Evolutionary conservation across 768 basidiomycete species (phyloP), one percentile per base, ranked within the genome.

Genomic region (Psilocybe cyanescens): DNA sequence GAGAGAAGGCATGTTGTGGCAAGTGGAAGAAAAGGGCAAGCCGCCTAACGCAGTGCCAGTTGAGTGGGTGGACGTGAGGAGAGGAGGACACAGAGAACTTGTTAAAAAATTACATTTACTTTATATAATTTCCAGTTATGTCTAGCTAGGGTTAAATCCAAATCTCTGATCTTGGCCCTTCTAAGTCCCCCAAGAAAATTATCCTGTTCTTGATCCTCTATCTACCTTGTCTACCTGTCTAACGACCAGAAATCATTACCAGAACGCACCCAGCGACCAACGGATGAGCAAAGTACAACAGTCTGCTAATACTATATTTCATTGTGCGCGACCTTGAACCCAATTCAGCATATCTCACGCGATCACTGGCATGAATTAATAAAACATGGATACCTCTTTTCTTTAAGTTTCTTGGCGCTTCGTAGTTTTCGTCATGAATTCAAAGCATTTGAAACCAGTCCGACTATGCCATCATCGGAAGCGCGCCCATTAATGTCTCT

Each of bases 1-100:
- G 68, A 93, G 88, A 76, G 90, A 92, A 69, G 91, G 92, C 89
- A 83, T 83, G 51, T 16, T 59, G 37, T 55, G 45, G 50, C 45
- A 51, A 44, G 64, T 64, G 65, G 67, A 67, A 60, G 70, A 67
- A 67, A 57, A 65, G 62, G 67, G 68, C 70, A 79, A 78, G 74
- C 82, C 77, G 81, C 80, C 79, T 81, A 75, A 76, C 80, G 78
- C 81, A 82, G 81, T 78, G 80, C 79, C 73, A 68, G 63, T 65
- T 62, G 62, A 61, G 65, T 63, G 41, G 55, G 50, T 59, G 58
- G 60, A 52, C 30, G 69, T 67, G 69, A 67, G 72, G 66, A 67
- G 71, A 64, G 70, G 70, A 72, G 71, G 73, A 75, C 68, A 74
- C 68, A 67, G 68, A 68, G 69, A 67, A 65, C 67, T 67, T 59